Evolutionary conservation across 352 stramenopile species (phyloP).

Genomic region (Nannochloropsis limnetica): DNA sequence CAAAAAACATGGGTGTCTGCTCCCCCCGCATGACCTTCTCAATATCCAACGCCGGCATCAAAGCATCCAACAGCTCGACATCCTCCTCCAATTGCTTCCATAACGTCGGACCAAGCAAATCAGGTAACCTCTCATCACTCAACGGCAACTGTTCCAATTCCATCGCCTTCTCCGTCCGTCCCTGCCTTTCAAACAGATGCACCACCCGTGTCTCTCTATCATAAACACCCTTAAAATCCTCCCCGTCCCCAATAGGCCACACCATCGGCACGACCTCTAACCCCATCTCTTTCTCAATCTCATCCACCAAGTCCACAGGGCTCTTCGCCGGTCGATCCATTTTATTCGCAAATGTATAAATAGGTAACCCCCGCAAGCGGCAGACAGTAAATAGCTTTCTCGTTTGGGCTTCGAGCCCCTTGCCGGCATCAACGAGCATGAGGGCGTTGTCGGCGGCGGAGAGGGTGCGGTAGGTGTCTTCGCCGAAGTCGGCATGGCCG

Average conservation of each 20-base stretch:
- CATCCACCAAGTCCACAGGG: slow-evolving; percentile 73
- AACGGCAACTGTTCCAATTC: slow-evolving; percentile 51
- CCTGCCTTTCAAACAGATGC: slow-evolving; percentile 53
- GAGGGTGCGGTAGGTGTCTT: slow-evolving; percentile 72
- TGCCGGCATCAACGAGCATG: slow-evolving; percentile 72
- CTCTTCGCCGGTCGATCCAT: slow-evolving; percentile 67
- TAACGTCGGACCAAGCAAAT: slow-evolving; percentile 62
- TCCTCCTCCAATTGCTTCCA: slow-evolving; percentile 70
- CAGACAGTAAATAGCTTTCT: slow-evolving; percentile 73
- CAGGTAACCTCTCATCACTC: slow-evolving; percentile 57
- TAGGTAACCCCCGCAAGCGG: slow-evolving; percentile 60
- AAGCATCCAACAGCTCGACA: slow-evolving; percentile 62
- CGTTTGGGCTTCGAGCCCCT: slow-evolving; percentile 72
- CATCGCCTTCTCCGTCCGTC: slow-evolving; percentile 47
- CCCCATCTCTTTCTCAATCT: slow-evolving; percentile 71
- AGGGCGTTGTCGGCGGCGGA: slow-evolving; percentile 69
- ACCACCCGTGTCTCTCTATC: slow-evolving; percentile 55
- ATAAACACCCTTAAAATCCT: slow-evolving; percentile 69
- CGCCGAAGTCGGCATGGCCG: slow-evolving; percentile 69
- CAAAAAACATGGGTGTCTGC: slow-evolving; percentile 68
- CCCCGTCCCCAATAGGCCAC: slow-evolving; percentile 73
- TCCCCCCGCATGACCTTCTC: slow-evolving; percentile 61
- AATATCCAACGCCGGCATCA: slow-evolving; percentile 65
- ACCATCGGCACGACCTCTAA: slow-evolving; percentile 66
- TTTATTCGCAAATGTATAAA: slow-evolving; percentile 77